Base-by-base conservation (phyloP, 2,329 filamentous ascomycete species). In the Ceratocystis papillata region DNA sequence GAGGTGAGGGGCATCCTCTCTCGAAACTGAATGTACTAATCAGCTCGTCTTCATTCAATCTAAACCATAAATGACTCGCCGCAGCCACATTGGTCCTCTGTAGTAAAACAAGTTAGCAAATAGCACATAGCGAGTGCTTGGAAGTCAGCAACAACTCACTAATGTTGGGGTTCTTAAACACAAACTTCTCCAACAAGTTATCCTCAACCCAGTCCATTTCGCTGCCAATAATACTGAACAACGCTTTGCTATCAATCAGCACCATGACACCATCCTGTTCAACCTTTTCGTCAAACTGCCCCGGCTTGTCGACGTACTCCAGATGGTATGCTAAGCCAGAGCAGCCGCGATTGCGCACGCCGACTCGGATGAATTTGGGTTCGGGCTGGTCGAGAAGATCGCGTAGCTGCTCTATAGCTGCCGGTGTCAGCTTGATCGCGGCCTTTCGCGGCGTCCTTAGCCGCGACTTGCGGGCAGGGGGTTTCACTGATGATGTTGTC, bases 191-290 rank as follows among this genome's bases (percentile, higher is more conserved):
- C 75, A 88, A 96, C 70, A 99, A 78, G 79, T 96, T 96, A 72
- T 97, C 94, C 77, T 97, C 92, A 10, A 93, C 82, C 92, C 93
- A 99, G 74, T 99, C 94, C 94, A 99, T 99, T 78, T 97, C 93
- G 73, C 89, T 96, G 4, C 94, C 94, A 72, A 99, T 96, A 65
- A 99, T 97, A 76, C 93, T 97, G 75, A 99, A 92, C 62, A 99
- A 79, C 53, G 94, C 94, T 79, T 96, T 97, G 80, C 90, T 96
- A 76, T 99, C 94, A 67, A 99, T 94, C 74, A 97, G 76, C 44
- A 99, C 93, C 77, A 89, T 93, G 67, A 99, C 93, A 0, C 93
- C 94, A 72, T 97, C 94, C 75, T 99, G 94, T 74, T 95, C 92
- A 1, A 99, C 90, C 63, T 87, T 81, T 76, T 99, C 94, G 72